These are phyloP conservation scores for Neurospora tetrasperma DNA, from an alignment of 495 filamentous ascomycete species.

Conservation along the genomic window DNA sequence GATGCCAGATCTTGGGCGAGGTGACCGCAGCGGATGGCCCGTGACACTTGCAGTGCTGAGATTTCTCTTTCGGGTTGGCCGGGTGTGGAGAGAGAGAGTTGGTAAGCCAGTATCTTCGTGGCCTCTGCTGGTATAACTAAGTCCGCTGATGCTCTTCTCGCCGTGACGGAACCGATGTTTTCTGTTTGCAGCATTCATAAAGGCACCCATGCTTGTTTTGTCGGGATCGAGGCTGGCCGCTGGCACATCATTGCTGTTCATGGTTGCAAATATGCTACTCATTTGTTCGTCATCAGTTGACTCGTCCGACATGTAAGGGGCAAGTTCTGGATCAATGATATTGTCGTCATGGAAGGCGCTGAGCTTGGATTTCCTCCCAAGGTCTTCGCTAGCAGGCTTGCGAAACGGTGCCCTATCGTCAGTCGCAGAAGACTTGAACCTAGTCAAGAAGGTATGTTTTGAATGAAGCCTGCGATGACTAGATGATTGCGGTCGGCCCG, in stretches of 20 bases:
- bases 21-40: constrained; percentile 56
- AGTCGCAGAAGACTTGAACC: constrained; percentile 35
- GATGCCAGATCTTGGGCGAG: constrained; percentile 42
- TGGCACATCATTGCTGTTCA: constrained; percentile 38
- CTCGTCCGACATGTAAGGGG: constrained; percentile 89
- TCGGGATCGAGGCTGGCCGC: constrained; percentile 39
- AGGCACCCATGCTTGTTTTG: constrained; percentile 35
- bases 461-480: constrained; percentile 78
- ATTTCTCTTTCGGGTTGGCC: constrained; percentile 58
- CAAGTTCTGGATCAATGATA: constrained; percentile 94
- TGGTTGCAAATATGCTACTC: constrained; percentile 71
- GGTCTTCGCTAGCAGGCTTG: constrained; percentile 56
- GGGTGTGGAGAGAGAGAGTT: constrained; percentile 44
- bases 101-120: constrained; percentile 27
- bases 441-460: constrained; percentile 65
- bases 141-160: constrained; percentile 55
- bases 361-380: constrained; percentile 49
- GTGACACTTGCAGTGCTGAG: constrained; percentile 62
- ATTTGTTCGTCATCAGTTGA: constrained; percentile 88
- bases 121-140: constrained; percentile 49
- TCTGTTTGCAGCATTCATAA: constrained; percentile 50
- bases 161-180: constrained; percentile 62
- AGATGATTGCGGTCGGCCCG: constrained; percentile 58
- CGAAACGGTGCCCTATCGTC: constrained; percentile 85
- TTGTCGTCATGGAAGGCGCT: constrained; percentile 95